Base-by-base conservation (phyloP, 345 rosid genomes). In the Citrus maxima region DNA sequence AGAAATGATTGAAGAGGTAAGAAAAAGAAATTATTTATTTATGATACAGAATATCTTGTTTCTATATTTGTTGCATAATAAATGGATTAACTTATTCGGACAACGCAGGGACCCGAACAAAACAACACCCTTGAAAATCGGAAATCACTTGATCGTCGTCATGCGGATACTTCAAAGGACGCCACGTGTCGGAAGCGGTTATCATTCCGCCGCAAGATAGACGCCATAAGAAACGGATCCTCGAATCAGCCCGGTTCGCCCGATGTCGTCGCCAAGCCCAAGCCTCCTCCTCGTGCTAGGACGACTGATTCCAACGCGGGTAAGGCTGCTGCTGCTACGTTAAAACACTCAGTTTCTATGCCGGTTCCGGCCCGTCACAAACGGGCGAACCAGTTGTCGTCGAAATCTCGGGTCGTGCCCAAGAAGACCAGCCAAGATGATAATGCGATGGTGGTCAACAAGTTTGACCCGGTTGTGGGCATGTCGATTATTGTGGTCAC, bases 401-500 rank as follows among this genome's bases (percentile, higher is more conserved):
- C 14, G 8, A 49, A 42, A 4, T 30, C 74, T 37, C 64, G 67
- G 68, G 32, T 69, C 55, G 27, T 1, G 35, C 25, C 10, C 0
- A 72, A 54, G 55, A 78, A 28, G 4, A 1, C 16, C 3, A 35
- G 54, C 4, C 21, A 10, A 56, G 65, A 35, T 22, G 49, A 42
- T 0, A 32, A 18, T 63, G 75, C 10, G 19, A 35, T 7, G 4
- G 83, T 7, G 5, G 85, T 19, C 16, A 35, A 75, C 27, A 80
- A 68, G 32, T 59, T 77, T 7, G 93, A 84, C 75, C 87, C 93
- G 40, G 55, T 85, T 1, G 73, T 87, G 38, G 98, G 97, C 28
- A 77, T 90, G 78, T 88, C 90, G 13, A 76, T 93, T 21, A 60
- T 95, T 7, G 28, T 84, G 78, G 80, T 89, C 81, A 90, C 92